Evolutionary conservation across 164 flowering plant species (phyloP).

Genomic region (Vitis labrusca): DNA sequence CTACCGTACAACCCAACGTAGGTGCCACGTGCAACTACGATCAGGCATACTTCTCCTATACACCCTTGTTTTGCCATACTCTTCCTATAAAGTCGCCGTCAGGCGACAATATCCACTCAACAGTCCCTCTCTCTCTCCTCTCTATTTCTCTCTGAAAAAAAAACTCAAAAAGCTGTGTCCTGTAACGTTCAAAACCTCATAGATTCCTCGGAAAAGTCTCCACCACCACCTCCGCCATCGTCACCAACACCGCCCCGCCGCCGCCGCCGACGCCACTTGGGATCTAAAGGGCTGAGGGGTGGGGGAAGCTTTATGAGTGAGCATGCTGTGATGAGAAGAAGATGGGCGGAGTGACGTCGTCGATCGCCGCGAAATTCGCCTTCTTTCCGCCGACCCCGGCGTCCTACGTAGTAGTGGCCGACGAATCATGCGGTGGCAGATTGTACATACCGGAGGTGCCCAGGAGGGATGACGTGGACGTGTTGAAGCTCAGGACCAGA

Average conservation of each 20-base stretch:
- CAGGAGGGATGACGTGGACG: conserved; percentile 56
- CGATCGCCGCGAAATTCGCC: conserved; percentile 85
- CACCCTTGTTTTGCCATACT: background rate
- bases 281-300: background rate
- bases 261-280: background rate
- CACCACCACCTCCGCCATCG: background rate
- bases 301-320: conserved; percentile 10
- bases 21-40: background rate
- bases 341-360: conserved; percentile 70
- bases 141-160: background rate
- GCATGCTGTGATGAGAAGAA: conserved; percentile 17
- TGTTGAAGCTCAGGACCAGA: conserved; percentile 59
- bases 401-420: conserved; percentile 57
- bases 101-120: background rate
- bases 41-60: background rate
- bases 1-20: no score
- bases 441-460: conserved; percentile 59
- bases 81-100: conserved; percentile 3
- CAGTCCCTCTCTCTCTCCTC: background rate
- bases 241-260: background rate
- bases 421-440: conserved; percentile 29
- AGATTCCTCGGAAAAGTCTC: background rate
- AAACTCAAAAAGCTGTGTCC: background rate
- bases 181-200: background rate
- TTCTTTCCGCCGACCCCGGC: conserved; percentile 89